A percentile compares a stretch with the other conserved stretches of the same genome.
Conservation (phyloP, 352 stramenopile species). For the Phytophthora vignae region DNA sequence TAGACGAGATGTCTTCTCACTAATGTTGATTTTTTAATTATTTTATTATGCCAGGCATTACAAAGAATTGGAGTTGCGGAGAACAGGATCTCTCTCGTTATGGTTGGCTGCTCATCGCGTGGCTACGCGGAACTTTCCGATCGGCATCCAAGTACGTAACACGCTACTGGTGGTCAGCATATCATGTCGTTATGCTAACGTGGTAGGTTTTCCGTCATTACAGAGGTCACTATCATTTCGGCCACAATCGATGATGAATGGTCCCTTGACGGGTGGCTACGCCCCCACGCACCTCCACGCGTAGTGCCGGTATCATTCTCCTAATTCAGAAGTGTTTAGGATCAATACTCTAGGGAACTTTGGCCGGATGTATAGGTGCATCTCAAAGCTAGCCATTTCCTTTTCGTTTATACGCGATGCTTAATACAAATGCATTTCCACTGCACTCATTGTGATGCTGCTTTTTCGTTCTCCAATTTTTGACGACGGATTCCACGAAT, state of each 20-base stretch:
- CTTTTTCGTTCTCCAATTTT: no score
- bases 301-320: neutral
- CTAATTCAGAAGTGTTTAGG: neutral
- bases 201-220: neutral
- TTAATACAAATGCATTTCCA: no score
- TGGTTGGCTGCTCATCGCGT: conserved; percentile 1
- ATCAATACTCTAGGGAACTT: neutral
- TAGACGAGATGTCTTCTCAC: neutral
- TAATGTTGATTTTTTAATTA: neutral
- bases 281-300: neutral
- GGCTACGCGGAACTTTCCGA: conserved; percentile 1
- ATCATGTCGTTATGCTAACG: neutral
- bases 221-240: neutral
- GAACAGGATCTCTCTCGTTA: neutral
- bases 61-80: neutral
- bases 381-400: no score
- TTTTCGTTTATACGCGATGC: no score
- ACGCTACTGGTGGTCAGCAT: neutral
- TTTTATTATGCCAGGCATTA: neutral
- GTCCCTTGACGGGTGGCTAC: neutral
- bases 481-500: no score
- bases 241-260: neutral
- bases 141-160: neutral
- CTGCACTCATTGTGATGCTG: no score
- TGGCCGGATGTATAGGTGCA: no score